phyloP scores from a whole-genome alignment of 768 basidiomycete species.

The Fistulinella prunicolor region DNA sequence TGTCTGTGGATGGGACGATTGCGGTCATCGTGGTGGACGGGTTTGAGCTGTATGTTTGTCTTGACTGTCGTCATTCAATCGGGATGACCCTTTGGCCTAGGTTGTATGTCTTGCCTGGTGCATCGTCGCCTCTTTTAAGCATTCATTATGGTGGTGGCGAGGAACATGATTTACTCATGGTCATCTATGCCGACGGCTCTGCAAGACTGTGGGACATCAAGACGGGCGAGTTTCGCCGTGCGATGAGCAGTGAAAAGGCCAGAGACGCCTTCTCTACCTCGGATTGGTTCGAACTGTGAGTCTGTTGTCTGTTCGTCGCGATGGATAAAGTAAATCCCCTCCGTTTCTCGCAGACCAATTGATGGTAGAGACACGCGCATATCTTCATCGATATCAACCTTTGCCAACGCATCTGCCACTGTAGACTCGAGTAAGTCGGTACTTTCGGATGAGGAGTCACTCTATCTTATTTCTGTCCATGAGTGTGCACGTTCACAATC shows the following conservation, averaged over 20 bases:
- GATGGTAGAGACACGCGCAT: slow-evolving; percentile 26
- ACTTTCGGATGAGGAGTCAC: slow-evolving; percentile 11
- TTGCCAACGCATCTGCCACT: slow-evolving; percentile 17
- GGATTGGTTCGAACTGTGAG: slow-evolving; percentile 73
- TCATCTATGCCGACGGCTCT: slow-evolving; percentile 72
- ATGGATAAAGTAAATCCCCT: background rate
- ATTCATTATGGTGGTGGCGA: slow-evolving; percentile 57
- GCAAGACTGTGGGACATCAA: slow-evolving; percentile 87
- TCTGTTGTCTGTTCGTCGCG: background rate
- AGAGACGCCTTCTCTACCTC: slow-evolving; percentile 69
- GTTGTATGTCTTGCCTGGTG: slow-evolving; percentile 77
- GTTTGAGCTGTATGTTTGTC: slow-evolving; percentile 68
- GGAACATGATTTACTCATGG: slow-evolving; percentile 58
- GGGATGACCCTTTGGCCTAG: slow-evolving; percentile 37
- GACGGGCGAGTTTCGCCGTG: slow-evolving; percentile 81
- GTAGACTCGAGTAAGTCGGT: slow-evolving; percentile 24
- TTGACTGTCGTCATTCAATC: background rate
- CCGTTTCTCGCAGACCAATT: slow-evolving; percentile 19
- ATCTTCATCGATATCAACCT: slow-evolving; percentile 23
- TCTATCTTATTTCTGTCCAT: slow-evolving; percentile 20
- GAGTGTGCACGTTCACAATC: slow-evolving; percentile 50
- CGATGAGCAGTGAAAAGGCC: slow-evolving; percentile 73
- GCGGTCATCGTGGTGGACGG: slow-evolving; percentile 73
- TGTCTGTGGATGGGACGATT: slow-evolving; percentile 78
- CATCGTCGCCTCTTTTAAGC: slow-evolving; percentile 59